phyloP scores from a whole-genome alignment of 768 basidiomycete genomes.

The Amanita subjunquillea region DNA sequence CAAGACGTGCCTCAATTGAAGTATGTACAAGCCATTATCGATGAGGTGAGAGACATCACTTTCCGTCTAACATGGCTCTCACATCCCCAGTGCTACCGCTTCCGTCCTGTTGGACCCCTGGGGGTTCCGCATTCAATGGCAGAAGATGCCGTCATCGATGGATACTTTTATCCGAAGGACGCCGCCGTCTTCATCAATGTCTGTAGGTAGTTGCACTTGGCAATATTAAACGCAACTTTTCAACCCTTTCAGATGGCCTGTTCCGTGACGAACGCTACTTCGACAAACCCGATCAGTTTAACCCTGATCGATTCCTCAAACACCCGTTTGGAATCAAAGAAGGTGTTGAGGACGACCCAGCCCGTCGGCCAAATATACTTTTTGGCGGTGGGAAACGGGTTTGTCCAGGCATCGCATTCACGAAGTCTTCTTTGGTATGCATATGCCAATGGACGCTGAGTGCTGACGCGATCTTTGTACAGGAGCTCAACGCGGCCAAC shows the following conservation, averaged over 20 bases:
- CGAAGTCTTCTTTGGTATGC: conserved; percentile 11
- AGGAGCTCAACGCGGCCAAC: conserved; percentile 6
- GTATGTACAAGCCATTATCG: conserved; percentile 12
- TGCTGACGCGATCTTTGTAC: too few relatives aligned
- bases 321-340: conserved; percentile 9
- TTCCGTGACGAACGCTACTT: conserved; percentile 14
- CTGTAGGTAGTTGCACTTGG: conserved; percentile 9
- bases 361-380: conserved; percentile 9
- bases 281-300: conserved; percentile 13
- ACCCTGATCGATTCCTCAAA: conserved; percentile 14
- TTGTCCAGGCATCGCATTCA: conserved; percentile 15
- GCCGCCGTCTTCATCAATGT: conserved; percentile 16
- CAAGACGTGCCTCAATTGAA: conserved; percentile 11
- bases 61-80: conserved; percentile 17
- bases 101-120: conserved; percentile 1
- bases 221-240: not conserved
- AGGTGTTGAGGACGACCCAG: conserved; percentile 12
- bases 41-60: conserved; percentile 15
- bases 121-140: conserved; percentile 4
- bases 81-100: conserved; percentile 14
- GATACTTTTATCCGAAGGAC: conserved; percentile 10
- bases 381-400: conserved; percentile 14
- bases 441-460: conserved; percentile 5
- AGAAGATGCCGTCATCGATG: not conserved
- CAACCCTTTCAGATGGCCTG: conserved; percentile 12